Evolutionary conservation across 768 basidiomycete genomes (phyloP).

Genomic region (Boletus speciosus): DNA sequence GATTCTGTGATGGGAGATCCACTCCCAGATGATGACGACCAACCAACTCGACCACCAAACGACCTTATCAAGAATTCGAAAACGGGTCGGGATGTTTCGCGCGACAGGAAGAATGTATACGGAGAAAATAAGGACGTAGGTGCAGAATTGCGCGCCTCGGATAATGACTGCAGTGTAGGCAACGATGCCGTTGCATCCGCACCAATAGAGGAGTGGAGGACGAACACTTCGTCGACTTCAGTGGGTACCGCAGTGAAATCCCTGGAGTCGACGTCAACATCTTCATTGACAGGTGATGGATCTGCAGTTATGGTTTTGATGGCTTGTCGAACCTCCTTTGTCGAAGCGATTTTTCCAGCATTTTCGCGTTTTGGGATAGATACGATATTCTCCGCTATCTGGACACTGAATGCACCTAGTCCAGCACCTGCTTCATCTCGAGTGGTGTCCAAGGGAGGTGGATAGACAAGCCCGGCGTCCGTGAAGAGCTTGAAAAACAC

Average conservation of each 20-base stretch:
- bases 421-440: constrained; percentile 87
- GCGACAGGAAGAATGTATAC: constrained; percentile 90
- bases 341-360: constrained; percentile 41
- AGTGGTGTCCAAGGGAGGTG: constrained; percentile 81
- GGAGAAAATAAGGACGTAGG: constrained; percentile 71
- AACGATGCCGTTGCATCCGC: constrained; percentile 45
- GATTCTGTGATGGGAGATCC: constrained; percentile 77
- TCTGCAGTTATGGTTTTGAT: constrained; percentile 43
- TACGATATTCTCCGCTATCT: constrained; percentile 39
- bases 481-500: constrained; percentile 98
- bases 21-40: constrained; percentile 76
- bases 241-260: constrained; percentile 30
- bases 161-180: constrained; percentile 66
- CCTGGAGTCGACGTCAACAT: constrained; percentile 36
- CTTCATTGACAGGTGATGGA: constrained; percentile 26
- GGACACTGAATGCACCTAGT: constrained; percentile 80
- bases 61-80: constrained; percentile 93
- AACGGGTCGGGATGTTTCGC: constrained; percentile 86
- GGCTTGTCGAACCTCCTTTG: constrained; percentile 50
- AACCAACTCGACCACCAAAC: constrained; percentile 90
- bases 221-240: constrained; percentile 63
- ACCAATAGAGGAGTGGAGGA: constrained; percentile 55
- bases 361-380: constrained; percentile 17
- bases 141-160: constrained; percentile 53
- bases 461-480: constrained; percentile 89